A percentile compares a stretch with the other conserved stretches of the same genome.
These are phyloP conservation scores for Schizosaccharomyces cryophilus DNA, from an alignment of 805 yeast species.

Conservation along the genomic window DNA sequence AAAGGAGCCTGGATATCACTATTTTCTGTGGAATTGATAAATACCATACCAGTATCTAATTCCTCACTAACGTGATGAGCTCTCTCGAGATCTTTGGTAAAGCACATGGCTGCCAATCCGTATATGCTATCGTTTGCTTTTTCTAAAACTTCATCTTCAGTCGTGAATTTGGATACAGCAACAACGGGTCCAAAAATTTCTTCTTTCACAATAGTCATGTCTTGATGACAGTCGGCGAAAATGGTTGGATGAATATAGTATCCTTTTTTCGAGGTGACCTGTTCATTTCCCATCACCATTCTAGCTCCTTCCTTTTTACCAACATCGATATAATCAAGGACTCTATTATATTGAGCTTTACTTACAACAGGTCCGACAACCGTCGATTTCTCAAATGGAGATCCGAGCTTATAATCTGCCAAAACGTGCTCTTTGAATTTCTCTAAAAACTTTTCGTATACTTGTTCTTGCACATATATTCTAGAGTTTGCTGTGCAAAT, in stretches of 20 bases:
- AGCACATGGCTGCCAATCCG: constrained; percentile 83
- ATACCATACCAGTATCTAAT: constrained; percentile 68
- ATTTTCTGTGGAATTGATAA: constrained; percentile 75
- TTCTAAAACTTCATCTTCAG: constrained; percentile 56
- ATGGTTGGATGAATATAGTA: constrained; percentile 42
- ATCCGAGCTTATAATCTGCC: constrained; percentile 32
- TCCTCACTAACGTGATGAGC: constrained; percentile 53
- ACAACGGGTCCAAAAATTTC: constrained; percentile 93
- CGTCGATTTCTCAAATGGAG: constrained; percentile 53
- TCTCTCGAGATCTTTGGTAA: constrained; percentile 48
- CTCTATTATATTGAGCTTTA: constrained; percentile 48
- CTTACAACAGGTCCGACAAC: constrained; percentile 89
- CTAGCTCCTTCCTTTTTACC: constrained; percentile 74
- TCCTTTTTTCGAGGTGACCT: constrained; percentile 31
- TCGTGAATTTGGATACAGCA: constrained; percentile 53
- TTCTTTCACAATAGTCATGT: constrained; percentile 55
- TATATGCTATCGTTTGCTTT: constrained; percentile 60
- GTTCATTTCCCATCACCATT: constrained; percentile 60
- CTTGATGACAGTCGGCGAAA: constrained; percentile 54
- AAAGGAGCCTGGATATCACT: constrained; percentile 44
- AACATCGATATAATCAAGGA: constrained; percentile 46
- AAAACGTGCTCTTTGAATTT: constrained; percentile 32
- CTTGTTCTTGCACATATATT: constrained; percentile 59
- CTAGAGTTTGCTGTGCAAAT: constrained; percentile 90
- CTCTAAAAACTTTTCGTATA: constrained; percentile 52